Evolutionary conservation across 768 basidiomycete species (phyloP), one percentile per base, ranked within the genome.

Genomic region (Leucogyrophana mollusca): DNA sequence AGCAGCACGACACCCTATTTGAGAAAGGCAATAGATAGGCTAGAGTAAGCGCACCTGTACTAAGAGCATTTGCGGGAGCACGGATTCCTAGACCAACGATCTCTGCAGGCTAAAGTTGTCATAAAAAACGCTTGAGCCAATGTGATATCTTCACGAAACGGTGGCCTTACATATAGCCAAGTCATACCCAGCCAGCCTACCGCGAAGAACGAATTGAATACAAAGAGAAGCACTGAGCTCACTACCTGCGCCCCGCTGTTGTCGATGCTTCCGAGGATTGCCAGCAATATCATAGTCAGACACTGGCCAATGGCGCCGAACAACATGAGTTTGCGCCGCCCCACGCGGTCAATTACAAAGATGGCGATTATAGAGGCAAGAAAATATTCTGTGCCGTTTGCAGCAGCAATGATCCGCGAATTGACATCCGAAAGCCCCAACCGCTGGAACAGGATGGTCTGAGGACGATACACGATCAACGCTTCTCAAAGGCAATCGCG

Each of bases 191-290:
- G 60, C 83, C 83, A 87, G 0, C 83, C 83, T 43, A 83, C 64
- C 0, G 82, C 82, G 56, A 87, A 87, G 67, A 82, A 80, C 13
- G 79, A 79, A 61, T 85, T 84, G 72, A 83, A 86, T n/a, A 83
- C 74, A 58, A 87, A 85, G 1, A 86, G 61, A 2, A 83, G 57
- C 27, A 84, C 70, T 0, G 78, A 69, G 21, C 80, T 79, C 13
- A 74, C 68, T 35, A 79, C 65, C 44, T 79, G 77, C 3, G 77
- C 65, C 1, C 69, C 76, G 9, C 63, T 60, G 24, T 70, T 77
- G 41, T 73, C 68, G 42, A 79, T 64, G 43, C 73, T 75, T n/a
- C 79, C 81, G 17, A 81, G 66, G 18, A 82, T 67, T 0, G 80
- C 80, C 10, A 83, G 74, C 23, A 84, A 64, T 2, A 80, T 61